A percentile compares a stretch with the other conserved stretches of the same genome.
These are phyloP conservation scores for Centaurea solstitialis DNA, from an alignment of 129 eudicot species.

Conservation along the genomic window DNA sequence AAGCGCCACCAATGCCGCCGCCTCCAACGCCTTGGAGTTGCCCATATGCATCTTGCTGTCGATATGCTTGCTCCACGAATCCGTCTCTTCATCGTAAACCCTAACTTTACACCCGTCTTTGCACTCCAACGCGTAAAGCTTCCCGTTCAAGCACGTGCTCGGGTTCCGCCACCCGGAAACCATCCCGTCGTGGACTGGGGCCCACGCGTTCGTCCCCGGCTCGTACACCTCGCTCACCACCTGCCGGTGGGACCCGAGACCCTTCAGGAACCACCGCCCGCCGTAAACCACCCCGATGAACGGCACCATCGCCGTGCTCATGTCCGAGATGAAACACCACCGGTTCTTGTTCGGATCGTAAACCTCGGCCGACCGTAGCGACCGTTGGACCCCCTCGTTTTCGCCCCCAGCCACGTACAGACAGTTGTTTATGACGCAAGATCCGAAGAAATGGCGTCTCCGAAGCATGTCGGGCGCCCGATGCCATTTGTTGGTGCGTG, in stretches of 20 bases:
- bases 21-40: constrained; percentile 80
- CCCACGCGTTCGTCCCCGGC: constrained; percentile 67
- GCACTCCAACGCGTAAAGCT: constrained; percentile 75
- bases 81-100: constrained; percentile 64
- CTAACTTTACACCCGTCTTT: constrained; percentile 83
- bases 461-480: constrained; percentile 90
- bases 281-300: constrained; percentile 78
- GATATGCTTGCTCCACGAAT: constrained; percentile 79
- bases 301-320: constrained; percentile 81
- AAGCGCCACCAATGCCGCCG: constrained; percentile 72
- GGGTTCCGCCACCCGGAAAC: constrained; percentile 88
- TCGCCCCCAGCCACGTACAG: constrained; percentile 88
- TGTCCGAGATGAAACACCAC: constrained; percentile 73
- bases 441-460: constrained; percentile 70
- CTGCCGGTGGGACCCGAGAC: constrained; percentile 76
- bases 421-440: constrained; percentile 82
- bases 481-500: constrained; percentile 80
- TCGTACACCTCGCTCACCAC: constrained; percentile 73
- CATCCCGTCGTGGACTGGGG: constrained; percentile 73
- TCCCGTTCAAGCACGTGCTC: constrained; percentile 66
- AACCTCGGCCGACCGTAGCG: constrained; percentile 73
- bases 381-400: constrained; percentile 73
- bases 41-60: constrained; percentile 84
- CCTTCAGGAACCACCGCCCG: constrained; percentile 83
- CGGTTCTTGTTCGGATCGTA: constrained; percentile 76